Percentiles rank a stretch among this genome's conserved stretches.
Conservation (phyloP, 441 rosid species). For the Heliophila coronopifolia region DNA sequence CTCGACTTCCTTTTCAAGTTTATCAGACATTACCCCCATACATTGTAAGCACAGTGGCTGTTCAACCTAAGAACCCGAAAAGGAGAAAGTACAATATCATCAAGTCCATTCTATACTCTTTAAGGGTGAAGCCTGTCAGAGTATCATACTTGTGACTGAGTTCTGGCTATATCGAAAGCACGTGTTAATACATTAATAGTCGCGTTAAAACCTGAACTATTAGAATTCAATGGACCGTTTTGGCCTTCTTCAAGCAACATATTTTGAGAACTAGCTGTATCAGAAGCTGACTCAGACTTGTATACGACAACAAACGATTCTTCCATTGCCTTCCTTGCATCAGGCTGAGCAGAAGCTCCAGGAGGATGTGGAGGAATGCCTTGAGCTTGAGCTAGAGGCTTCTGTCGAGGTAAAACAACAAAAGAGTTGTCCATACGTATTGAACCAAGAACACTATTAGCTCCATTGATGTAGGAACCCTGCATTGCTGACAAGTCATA, state of each 20-base stretch:
- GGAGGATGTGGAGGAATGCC: slow-evolving; percentile 74
- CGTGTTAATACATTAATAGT: slow-evolving; percentile 65
- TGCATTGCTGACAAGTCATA: slow-evolving; percentile 52
- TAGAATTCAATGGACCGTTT: slow-evolving; percentile 56
- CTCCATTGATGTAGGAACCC: slow-evolving; percentile 64
- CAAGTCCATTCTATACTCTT: too few relatives aligned
- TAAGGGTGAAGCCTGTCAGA: too few relatives aligned
- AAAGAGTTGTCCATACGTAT: slow-evolving; percentile 94
- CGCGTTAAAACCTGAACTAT: slow-evolving; percentile 68
- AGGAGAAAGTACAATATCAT: too few relatives aligned
- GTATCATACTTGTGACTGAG: slow-evolving; percentile 69
- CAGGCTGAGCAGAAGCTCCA: slow-evolving; percentile 49
- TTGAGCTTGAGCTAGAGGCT: slow-evolving; percentile 42
- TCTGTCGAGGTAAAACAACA: slow-evolving; percentile 75
- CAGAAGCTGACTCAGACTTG: slow-evolving; percentile 74
- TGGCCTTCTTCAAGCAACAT: slow-evolving; percentile 57
- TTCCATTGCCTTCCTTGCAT: slow-evolving; percentile 72
- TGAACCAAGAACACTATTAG: slow-evolving; percentile 65
- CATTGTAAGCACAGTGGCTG: slow-evolving; percentile 95
- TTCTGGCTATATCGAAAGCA: slow-evolving; percentile 82
- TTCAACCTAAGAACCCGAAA: slow-evolving; percentile 58
- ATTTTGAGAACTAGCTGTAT: slow-evolving; percentile 45
- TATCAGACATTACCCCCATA: slow-evolving; percentile 88
- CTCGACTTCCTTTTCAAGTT: slow-evolving; percentile 91
- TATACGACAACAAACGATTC: slow-evolving; percentile 92